Base-by-base conservation (phyloP, 495 filamentous ascomycete genomes). In the Talaromyces thailandensis region DNA sequence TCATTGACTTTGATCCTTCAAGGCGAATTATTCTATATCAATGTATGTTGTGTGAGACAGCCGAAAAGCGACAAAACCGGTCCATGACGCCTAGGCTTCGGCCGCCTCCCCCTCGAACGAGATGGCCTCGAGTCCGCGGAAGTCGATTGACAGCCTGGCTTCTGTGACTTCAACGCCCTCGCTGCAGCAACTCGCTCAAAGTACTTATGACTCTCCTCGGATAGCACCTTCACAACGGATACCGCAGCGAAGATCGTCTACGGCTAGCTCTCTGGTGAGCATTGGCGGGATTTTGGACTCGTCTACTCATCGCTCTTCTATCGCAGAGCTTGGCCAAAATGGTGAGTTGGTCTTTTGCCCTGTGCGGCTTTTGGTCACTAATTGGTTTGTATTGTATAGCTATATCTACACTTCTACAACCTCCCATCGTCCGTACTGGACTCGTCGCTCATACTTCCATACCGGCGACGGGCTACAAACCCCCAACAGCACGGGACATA, bases 371-470 rank as follows among this genome's bases (percentile, higher is more conserved):
- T 3, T 28, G 32, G 21, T 31, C 5, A 7, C 35, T 65, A 37
- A 56, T 40, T 28, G 8, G 2, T 25, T 45, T 31, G n/a, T 57
- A 11, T 16, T 62, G 5, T 14, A 6, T 68, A 91, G 90, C 94
- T 63, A 98, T 99, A 68, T 96, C 94, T 25, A 94, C 89, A 3
- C 82, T 99, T 14, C 82, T 98, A 21, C 92, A 96, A 69, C 86
- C 91, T 18, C 93, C 95, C 0, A 94, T 94, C 63, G 82, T 93
- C 26, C 90, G 95, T 59, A 94, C 92, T 18, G 93, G 91, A 51
- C 80, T 96, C 52, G 79, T 88, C 14, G 86, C 92, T 2, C 88
- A 94, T 69, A 85, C 86, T 2, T 74, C 86, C 3, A 82, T 85
- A 5, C 78, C 90, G 0, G 74, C 84, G 6, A 86, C 84, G 63